phyloP scores from a whole-genome alignment of 805 yeast species.

The Cyberlindnera amylophila region DNA sequence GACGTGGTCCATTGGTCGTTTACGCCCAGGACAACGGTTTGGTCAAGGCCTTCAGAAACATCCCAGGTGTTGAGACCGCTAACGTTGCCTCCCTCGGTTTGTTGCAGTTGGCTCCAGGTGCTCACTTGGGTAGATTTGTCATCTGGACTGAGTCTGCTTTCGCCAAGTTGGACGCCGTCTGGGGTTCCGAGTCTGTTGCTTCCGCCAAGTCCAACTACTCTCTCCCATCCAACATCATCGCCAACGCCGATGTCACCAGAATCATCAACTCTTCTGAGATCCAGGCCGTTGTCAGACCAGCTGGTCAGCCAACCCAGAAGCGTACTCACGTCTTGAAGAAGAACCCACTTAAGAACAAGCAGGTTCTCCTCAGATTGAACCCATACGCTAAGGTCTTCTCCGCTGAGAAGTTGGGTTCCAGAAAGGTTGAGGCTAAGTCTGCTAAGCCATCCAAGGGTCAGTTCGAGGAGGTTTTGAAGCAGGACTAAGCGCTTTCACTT shows the following conservation, averaged over 20 bases:
- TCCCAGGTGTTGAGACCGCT: slow-evolving; percentile 99
- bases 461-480: slow-evolving; percentile 64
- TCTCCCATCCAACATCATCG: slow-evolving; percentile 89
- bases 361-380: slow-evolving; percentile 95
- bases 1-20: slow-evolving; percentile 99
- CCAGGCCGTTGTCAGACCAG: slow-evolving; percentile 95
- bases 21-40: slow-evolving; percentile 97
- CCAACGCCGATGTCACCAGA: slow-evolving; percentile 95
- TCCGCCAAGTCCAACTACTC: slow-evolving; percentile 85
- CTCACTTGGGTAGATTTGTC: slow-evolving; percentile 99
- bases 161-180: slow-evolving; percentile 92
- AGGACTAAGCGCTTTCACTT: slow-evolving; percentile 37
- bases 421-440: slow-evolving; percentile 63
- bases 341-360: slow-evolving; percentile 99
- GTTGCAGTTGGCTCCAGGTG: slow-evolving; percentile 99
- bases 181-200: slow-evolving; percentile 88
- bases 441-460: slow-evolving; percentile 69
- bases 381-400: slow-evolving; percentile 98
- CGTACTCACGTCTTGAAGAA: slow-evolving; percentile 95
- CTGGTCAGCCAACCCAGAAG: slow-evolving; percentile 92
- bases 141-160: slow-evolving; percentile 99
- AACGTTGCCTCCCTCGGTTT: slow-evolving; percentile 89
- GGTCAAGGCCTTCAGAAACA: slow-evolving; percentile 98
- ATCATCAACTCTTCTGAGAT: slow-evolving; percentile 98
- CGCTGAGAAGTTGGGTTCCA: slow-evolving; percentile 85